phyloP scores from a whole-genome alignment of 148 eudicot genomes.

The Nyssa sinensis region DNA sequence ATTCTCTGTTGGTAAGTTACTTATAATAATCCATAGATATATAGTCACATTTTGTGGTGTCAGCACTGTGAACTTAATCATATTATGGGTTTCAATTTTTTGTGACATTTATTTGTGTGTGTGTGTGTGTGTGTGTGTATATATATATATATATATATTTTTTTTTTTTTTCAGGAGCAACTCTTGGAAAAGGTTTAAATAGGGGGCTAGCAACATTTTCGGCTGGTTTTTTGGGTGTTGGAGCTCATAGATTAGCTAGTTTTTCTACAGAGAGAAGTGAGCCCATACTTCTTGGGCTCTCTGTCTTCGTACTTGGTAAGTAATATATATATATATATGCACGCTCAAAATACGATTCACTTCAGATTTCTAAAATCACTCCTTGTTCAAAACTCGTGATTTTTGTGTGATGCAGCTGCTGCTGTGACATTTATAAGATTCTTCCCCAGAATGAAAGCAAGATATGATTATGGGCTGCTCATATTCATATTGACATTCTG shows the following conservation, averaged over 20 bases:
- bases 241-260: slow-evolving; percentile 43
- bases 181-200: slow-evolving; percentile 58
- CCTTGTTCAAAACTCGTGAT: too few relatives aligned
- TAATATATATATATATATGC: neutral
- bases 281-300: slow-evolving; percentile 34
- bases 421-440: slow-evolving; percentile 46
- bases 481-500: too few relatives aligned
- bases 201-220: slow-evolving; percentile 50
- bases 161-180: slow-evolving; percentile 58
- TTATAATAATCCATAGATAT: neutral
- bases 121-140: neutral
- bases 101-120: neutral
- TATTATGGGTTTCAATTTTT: too few relatives aligned
- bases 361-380: too few relatives aligned
- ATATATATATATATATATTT: too few relatives aligned
- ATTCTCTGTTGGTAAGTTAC: slow-evolving; percentile 31
- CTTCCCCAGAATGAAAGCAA: too few relatives aligned
- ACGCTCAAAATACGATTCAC: too few relatives aligned
- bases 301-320: slow-evolving; percentile 49
- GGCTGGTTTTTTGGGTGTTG: slow-evolving; percentile 45
- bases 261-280: slow-evolving; percentile 29
- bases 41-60: neutral
- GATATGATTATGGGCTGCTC: too few relatives aligned
- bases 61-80: too few relatives aligned
- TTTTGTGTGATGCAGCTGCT: slow-evolving; percentile 33